Conservation (phyloP, 306 rosid species). For the Begonia fuchsioides region DNA sequence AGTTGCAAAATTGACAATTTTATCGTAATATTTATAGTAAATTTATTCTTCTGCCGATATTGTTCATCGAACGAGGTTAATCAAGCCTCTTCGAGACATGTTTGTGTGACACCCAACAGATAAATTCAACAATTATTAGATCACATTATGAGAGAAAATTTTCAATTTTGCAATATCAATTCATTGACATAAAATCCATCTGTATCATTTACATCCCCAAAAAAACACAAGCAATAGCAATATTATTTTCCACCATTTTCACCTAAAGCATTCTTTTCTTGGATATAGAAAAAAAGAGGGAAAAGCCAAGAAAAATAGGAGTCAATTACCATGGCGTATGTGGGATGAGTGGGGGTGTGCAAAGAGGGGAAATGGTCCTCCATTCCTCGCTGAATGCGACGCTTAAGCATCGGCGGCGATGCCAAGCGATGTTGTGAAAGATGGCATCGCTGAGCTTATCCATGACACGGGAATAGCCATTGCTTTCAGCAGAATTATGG, state of each 20-base stretch:
- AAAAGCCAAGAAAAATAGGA: not conserved
- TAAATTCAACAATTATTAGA: too few relatives aligned
- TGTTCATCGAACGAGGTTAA: too few relatives aligned
- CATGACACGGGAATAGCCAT: too few relatives aligned
- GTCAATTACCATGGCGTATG: slow-evolving; percentile 17
- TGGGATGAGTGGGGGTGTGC: slow-evolving; percentile 17
- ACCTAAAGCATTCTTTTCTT: not conserved
- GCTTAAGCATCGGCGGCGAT: slow-evolving; percentile 1
- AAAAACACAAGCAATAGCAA: not conserved
- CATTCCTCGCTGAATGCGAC: slow-evolving; percentile 5
- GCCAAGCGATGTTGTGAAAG: not conserved
- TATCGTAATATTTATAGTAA: too few relatives aligned
- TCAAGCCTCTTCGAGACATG: too few relatives aligned
- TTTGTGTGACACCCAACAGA: too few relatives aligned
- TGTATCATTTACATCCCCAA: slow-evolving; percentile 19
- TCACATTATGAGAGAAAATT: too few relatives aligned
- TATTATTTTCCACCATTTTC: not conserved
- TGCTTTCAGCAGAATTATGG: too few relatives aligned
- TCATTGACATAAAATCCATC: not conserved
- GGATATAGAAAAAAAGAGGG: not conserved
- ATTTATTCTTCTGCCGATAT: too few relatives aligned
- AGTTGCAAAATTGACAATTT: too few relatives aligned
- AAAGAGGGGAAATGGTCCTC: slow-evolving; percentile 6
- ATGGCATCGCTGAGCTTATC: slow-evolving; percentile 7
- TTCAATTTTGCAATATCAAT: too few relatives aligned